Conservation (phyloP, 129 eudicot species). For the Calendula officinalis region DNA sequence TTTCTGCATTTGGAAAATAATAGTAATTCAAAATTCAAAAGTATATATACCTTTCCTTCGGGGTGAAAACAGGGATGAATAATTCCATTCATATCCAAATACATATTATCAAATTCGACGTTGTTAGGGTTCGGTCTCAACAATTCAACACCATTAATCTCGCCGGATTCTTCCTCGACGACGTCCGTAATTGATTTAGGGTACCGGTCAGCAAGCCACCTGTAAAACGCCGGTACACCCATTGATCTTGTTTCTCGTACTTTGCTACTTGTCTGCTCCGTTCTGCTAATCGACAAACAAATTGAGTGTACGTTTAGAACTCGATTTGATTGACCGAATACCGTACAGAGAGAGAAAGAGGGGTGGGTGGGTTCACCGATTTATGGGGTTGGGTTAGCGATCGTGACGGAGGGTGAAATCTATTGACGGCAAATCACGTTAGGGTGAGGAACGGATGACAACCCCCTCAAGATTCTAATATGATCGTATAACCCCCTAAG, state of each 20-base stretch:
- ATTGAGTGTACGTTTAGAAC: too few relatives aligned
- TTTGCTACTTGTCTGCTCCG: too few relatives aligned
- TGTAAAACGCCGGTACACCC: constrained; percentile 97
- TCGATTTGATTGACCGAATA: too few relatives aligned
- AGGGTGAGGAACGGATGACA: too few relatives aligned
- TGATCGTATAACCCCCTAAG: too few relatives aligned
- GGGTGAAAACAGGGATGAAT: constrained; percentile 98
- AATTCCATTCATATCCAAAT: constrained; percentile 92
- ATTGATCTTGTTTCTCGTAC: constrained; percentile 29
- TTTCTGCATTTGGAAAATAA: constrained; percentile 2
- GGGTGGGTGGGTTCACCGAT: too few relatives aligned
- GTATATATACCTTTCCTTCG: constrained; percentile 63
- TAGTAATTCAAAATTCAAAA: neutral
- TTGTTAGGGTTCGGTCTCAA: constrained; percentile 83
- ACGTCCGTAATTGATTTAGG: constrained; percentile 70
- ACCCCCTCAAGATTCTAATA: too few relatives aligned
- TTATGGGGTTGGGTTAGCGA: too few relatives aligned
- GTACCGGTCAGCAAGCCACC: constrained; percentile 97
- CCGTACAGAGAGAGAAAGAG: too few relatives aligned
- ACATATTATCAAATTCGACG: constrained; percentile 80
- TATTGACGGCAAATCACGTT: too few relatives aligned
- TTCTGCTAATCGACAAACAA: too few relatives aligned
- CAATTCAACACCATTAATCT: constrained; percentile 49
- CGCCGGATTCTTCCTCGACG: constrained; percentile 62
- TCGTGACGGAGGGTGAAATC: too few relatives aligned